Base-by-base conservation (phyloP, 2,329 filamentous ascomycete genomes). In the Ilyonectria destructans region DNA sequence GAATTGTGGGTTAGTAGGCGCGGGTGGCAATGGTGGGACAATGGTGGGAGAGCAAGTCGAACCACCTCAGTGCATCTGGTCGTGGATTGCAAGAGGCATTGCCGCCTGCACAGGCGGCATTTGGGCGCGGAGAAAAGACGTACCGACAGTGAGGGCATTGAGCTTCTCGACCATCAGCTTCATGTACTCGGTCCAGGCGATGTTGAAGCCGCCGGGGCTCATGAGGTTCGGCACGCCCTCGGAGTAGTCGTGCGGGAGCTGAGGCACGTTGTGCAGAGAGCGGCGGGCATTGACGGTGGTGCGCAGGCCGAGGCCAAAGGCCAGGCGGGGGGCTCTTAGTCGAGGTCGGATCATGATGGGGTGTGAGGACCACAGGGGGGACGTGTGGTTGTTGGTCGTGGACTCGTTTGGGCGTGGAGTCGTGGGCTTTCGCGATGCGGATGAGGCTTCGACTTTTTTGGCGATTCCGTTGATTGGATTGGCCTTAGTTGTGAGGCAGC, bases 111-210 rank as follows among this genome's bases (percentile, higher is more conserved):
- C 45, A 56, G 61, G 58, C 52, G 48, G 31, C 21, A 48, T 26
- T 29, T 13, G 21, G 21, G 31, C 13, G 33, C 26, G 35, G 45
- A 62, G 33, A 56, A 63, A 17, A 58, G 63, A 83, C 86, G 73
- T 87, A 95, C 95, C 95, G 71, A 87, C 89, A 69, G 89, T 92
- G 77, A 93, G 81, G 65, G 85, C 82, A 81, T 97, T 97, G 79
- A 98, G 87, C 82, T 92, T 93, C 70, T 94, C 86, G 59, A 95
- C 81, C 77, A 96, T 86, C 72, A 92, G 82, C 43, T 84, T 79
- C 86, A 97, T 95, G 84, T 98, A 97, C 77, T 95, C 86, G 37
- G 88, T 91, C 91, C 94, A 99, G 57, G 95, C 91, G 62, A 93
- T 87, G 63, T 92, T 83, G 82, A 93, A 97, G 62, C 89, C 93